Base-by-base conservation (phyloP, 805 yeast genomes). In the Candida broadrunensis region DNA sequence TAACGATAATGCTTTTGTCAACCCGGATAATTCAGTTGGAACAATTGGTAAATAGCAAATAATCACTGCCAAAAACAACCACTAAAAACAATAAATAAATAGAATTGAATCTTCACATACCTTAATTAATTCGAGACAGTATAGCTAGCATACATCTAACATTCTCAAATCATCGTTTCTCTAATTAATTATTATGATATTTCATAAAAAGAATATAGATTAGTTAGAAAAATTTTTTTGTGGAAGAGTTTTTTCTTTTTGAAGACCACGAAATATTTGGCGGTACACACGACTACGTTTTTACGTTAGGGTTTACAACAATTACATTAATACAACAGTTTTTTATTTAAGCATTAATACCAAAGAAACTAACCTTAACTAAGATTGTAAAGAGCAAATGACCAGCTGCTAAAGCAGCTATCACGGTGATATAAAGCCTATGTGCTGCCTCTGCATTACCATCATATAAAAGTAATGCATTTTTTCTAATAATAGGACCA, bases 301-400 rank as follows among this genome's bases (percentile, higher is more conserved):
- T n/a, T n/a, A n/a, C n/a, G n/a, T n/a, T n/a, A n/a, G n/a, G n/a
- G n/a, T n/a, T n/a, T n/a, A n/a, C n/a, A n/a, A n/a, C n/a, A n/a
- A n/a, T n/a, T n/a, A n/a, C n/a, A n/a, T n/a, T n/a, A n/a, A n/a
- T n/a, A n/a, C n/a, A n/a, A n/a, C n/a, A n/a, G n/a, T n/a, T n/a
- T 7, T 21, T 9, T 21, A 21, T 9, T 21, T 23, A 39, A 2
- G 34, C 42, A 21, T 40, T 44, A 13, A 60, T 51, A 18, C 80
- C 81, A 54, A 85, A 85, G 65, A 83, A 85, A 38, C 78, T 62
- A 11, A 82, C 67, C 60, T 84, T 83, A 36, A 85, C 85, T 6
- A 81, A 75, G 31, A 85, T 59, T 1, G 88, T 77, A 49, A 83
- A 77, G 1, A 73, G 76, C 7, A 72, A 31, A 60, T 85, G 91